Evolutionary conservation across 257 asterid genomes (phyloP), one percentile per base, ranked within the genome.

Genomic region (Nicotiana undulata): DNA sequence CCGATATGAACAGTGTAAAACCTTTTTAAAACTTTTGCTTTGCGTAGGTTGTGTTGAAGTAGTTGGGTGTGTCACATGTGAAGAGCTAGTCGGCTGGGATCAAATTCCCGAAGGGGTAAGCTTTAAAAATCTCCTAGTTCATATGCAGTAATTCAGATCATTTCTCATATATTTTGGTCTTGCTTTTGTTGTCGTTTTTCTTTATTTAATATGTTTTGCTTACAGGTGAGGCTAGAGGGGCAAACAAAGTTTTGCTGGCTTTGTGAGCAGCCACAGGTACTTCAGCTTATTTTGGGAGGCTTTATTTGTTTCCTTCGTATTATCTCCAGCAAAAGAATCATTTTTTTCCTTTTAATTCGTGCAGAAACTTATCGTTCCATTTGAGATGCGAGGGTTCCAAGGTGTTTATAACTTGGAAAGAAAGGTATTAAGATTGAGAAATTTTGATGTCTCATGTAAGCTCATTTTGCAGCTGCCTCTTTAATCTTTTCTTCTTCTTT

Each of bases 301-400:
- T 22, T 51, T 26, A 77, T 24, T 16, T 67, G 18, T 28, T 63
- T n/a, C 16, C 13, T 59, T 8, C 26, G 63, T 70, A 9, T 4
- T 18, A 40, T 44, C 16, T 75, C 74, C 76, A n/a, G 49, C 24
- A 40, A 76, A 51, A 63, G 44, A 58, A 60, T 72, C 40, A 80
- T 28, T 77, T 22, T 0, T 16, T 52, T 22, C 22, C 20, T 79
- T n/a, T 75, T 76, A n/a, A 65, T 68, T 72, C 56, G 3, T 83
- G 91, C 88, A 95, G 98, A 95, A 89, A 87, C 90, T 95, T 77
- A 81, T 93, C 12, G 86, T 95, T 46, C 99, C 99, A 49, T 95
- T 95, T 79, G 99, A 95, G 85, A 93, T 95, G 98, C 92, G 98
- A 11, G 99, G 98, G 10, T 88, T 81, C 86, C 97, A 91, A 81